Evolutionary conservation across 2,329 filamentous ascomycete species (phyloP).

Genomic region (Verticillium longisporum): DNA sequence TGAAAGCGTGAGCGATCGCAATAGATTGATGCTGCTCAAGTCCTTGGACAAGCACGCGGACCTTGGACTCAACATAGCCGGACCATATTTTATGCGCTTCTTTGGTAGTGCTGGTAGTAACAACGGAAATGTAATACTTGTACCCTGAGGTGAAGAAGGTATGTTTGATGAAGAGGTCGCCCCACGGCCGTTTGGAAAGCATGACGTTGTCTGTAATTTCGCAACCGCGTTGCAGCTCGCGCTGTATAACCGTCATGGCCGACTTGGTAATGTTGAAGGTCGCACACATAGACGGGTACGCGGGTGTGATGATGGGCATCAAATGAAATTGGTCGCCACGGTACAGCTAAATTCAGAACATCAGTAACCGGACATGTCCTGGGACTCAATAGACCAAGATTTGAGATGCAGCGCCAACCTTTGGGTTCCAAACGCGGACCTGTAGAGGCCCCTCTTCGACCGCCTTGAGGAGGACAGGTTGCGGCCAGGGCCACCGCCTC

Average conservation of each 20-base stretch:
- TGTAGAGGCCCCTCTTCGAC: slow-evolving; percentile 78
- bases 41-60: slow-evolving; percentile 75
- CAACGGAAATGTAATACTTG: slow-evolving; percentile 91
- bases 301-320: slow-evolving; percentile 97
- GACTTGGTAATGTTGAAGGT: slow-evolving; percentile 91
- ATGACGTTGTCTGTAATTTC: slow-evolving; percentile 77
- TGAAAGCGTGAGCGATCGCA: slow-evolving; percentile 81
- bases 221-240: slow-evolving; percentile 72
- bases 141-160: slow-evolving; percentile 90
- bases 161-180: slow-evolving; percentile 81
- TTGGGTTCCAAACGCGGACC: slow-evolving; percentile 90
- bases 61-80: slow-evolving; percentile 87
- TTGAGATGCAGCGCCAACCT: slow-evolving; percentile 39
- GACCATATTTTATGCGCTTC: slow-evolving; percentile 84
- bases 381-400: neutral
- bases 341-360: slow-evolving; percentile 52
- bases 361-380: slow-evolving; percentile 5
- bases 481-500: slow-evolving; percentile 86
- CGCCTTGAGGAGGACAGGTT: slow-evolving; percentile 82
- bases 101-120: slow-evolving; percentile 73
- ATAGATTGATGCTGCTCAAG: slow-evolving; percentile 78
- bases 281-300: slow-evolving; percentile 95
- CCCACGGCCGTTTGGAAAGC: slow-evolving; percentile 70
- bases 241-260: slow-evolving; percentile 75
- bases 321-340: slow-evolving; percentile 76